Evolutionary conservation across 352 stramenopile genomes (phyloP), one percentile per base, ranked within the genome.

Genomic region (Pythium folliculosum): DNA sequence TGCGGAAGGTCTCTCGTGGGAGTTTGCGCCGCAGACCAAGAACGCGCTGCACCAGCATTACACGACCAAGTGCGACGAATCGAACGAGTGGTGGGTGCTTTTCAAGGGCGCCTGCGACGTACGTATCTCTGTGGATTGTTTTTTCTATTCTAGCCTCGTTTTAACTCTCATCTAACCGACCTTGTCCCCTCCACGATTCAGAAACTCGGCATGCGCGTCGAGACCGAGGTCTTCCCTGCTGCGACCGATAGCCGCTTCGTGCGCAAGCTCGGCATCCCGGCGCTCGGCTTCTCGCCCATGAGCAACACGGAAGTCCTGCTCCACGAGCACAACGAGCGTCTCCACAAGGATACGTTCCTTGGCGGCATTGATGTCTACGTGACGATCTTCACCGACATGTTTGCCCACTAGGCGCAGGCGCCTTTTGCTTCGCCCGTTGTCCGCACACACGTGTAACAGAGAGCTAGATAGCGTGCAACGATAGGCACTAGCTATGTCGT

Each of bases 241-340:
- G 94, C 89, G 3, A 99, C 96, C 8, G 96, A 99, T 78, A 97
- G 86, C 45, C 80, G 95, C 17, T 98, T 98, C 73, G 69, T 98
- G 35, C 79, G 95, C 47, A 81, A 89, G 57, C 62, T 98, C 30
- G 94, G 92, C 19, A 91, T 99, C 44, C 88, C 89, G 16, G 95
- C 95, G 5, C 78, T 99, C 50, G 96, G 95, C 19, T 99, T 94
- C 71, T 98, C 89, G 37, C 96, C 95, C 9, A 99, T 99, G 92
- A 84, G 89, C 61, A 96, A 97, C 67, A 97, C 91, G 5, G 84
- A 96, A 50, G 96, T 99, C 25, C 72, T 98, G 45, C 81, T 99
- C 23, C 95, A 99, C 74, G 95, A 98, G 78, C 94, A 98, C 84
- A 97, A 99, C 76, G 95, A 99, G 76, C 92, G 92, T 60, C 72